These are phyloP conservation scores for Cyberlindnera subsufficiens DNA, from an alignment of 805 yeast species.

Conservation along the genomic window DNA sequence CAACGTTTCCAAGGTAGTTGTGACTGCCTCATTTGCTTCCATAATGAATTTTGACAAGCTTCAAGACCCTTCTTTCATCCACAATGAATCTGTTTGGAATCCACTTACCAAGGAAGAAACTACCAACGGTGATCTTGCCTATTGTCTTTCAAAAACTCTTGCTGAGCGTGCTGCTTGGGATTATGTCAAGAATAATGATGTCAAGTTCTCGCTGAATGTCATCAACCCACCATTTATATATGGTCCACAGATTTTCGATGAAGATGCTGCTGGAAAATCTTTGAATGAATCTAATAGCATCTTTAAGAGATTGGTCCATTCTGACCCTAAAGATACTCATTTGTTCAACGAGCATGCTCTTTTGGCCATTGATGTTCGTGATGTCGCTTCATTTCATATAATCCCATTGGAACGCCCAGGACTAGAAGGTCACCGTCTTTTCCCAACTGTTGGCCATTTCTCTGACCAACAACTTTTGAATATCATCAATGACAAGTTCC, in stretches of 20 bases:
- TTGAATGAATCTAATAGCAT: slow-evolving; percentile 34
- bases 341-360: background rate
- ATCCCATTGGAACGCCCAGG: slow-evolving; percentile 33
- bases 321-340: slow-evolving; percentile 15
- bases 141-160: slow-evolving; percentile 53
- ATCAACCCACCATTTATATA: slow-evolving; percentile 52
- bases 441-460: slow-evolving; percentile 9
- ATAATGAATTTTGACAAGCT: slow-evolving; percentile 31
- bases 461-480: slow-evolving; percentile 16
- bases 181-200: slow-evolving; percentile 28
- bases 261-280: slow-evolving; percentile 28
- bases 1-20: slow-evolving; percentile 39
- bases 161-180: slow-evolving; percentile 63
- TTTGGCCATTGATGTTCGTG: slow-evolving; percentile 42
- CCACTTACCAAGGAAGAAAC: slow-evolving; percentile 45
- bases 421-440: slow-evolving; percentile 24
- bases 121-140: slow-evolving; percentile 35
- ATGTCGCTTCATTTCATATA: slow-evolving; percentile 49
- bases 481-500: slow-evolving; percentile 29
- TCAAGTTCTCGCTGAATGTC: slow-evolving; percentile 37
- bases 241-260: slow-evolving; percentile 53
- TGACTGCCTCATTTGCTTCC: slow-evolving; percentile 51
- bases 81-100: slow-evolving; percentile 46
- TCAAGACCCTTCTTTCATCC: slow-evolving; percentile 28
- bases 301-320: slow-evolving; percentile 25